Evolutionary conservation across 2,329 filamentous ascomycete species (phyloP).

Genomic region (Fusarium mangiferae): DNA sequence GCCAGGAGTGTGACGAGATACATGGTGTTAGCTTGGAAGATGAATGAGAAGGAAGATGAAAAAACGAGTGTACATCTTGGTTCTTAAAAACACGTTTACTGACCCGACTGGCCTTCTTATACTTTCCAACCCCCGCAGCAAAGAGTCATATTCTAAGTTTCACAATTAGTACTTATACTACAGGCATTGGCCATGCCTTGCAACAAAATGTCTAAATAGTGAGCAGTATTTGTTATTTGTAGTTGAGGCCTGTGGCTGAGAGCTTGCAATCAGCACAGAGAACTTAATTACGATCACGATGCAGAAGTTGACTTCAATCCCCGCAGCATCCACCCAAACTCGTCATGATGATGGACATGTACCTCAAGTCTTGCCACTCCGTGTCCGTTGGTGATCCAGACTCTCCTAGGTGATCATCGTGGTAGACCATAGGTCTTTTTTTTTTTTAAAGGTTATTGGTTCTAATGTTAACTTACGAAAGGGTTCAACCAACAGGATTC

Average conservation of each 20-base stretch:
- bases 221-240: neutral
- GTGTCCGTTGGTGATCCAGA: neutral
- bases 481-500: neutral
- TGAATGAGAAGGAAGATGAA: neutral
- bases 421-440: neutral
- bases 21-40: neutral
- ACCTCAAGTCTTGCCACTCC: too few species aligned
- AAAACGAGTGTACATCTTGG: fast-evolving
- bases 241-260: neutral
- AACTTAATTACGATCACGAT: too few species aligned
- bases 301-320: neutral
- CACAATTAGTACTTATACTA: too few species aligned
- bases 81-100: neutral
- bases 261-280: neutral
- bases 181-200: fast-evolving
- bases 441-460: neutral
- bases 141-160: too few species aligned
- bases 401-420: fast-evolving
- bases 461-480: neutral
- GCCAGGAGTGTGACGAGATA: neutral
- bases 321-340: neutral
- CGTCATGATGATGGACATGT: neutral
- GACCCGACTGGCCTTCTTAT: neutral
- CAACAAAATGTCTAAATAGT: neutral
- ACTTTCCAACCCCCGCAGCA: neutral